Conservation (phyloP, 441 rosid genomes). For the Croton setiger region DNA sequence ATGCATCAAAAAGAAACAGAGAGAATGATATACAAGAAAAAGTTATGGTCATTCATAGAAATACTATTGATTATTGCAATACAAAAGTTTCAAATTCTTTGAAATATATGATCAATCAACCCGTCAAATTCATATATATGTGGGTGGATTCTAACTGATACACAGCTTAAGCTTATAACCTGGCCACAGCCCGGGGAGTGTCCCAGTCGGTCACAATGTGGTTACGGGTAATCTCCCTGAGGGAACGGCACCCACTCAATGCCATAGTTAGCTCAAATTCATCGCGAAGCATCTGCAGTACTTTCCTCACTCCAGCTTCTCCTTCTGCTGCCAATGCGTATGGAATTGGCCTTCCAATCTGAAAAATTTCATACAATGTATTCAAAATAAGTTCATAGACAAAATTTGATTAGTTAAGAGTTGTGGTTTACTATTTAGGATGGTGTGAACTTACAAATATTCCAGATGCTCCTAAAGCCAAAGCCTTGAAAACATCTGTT, state of each 20-base stretch:
- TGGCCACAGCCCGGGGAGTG: conserved; percentile 42
- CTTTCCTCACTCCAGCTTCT: conserved; percentile 76
- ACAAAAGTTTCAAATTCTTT: conserved; percentile 5
- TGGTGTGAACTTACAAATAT: conserved; percentile 64
- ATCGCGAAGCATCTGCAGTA: conserved; percentile 71
- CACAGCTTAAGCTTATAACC: conserved; percentile 35
- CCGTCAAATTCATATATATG: conserved; percentile 14
- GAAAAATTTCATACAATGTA: conserved; percentile 6
- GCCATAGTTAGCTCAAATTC: conserved; percentile 97
- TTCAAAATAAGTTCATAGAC: too few species aligned
- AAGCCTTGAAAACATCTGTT: conserved; percentile 93
- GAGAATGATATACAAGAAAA: conserved; percentile 11
- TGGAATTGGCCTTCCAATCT: conserved; percentile 94
- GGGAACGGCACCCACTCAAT: conserved; percentile 74
- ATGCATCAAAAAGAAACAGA: background rate
- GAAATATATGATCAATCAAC: conserved; percentile 15
- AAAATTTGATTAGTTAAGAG: too few species aligned
- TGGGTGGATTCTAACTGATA: background rate
- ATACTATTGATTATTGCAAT: conserved; percentile 12
- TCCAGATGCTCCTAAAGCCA: conserved; percentile 96
- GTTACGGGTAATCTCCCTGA: conserved; percentile 70
- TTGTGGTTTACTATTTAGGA: background rate
- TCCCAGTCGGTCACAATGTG: conserved; percentile 78
- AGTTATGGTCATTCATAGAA: conserved; percentile 7
- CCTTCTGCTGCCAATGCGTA: conserved; percentile 86